phyloP scores from a whole-genome alignment of 305 asterid genomes.

The Rubia tinctorum region DNA sequence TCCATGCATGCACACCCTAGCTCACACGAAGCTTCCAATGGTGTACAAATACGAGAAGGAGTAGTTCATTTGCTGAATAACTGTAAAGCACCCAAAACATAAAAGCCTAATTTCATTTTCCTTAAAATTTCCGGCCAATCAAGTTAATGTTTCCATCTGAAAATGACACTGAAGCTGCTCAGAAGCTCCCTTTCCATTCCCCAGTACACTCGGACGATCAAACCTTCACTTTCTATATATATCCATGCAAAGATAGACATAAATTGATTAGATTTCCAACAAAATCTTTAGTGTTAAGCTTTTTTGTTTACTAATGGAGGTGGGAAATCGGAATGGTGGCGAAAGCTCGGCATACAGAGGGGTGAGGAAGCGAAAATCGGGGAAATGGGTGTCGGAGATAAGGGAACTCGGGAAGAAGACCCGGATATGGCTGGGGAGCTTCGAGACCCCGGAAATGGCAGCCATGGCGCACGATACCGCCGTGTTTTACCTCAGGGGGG shows the following conservation, averaged over 20 bases:
- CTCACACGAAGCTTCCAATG: conserved; percentile 2
- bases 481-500: conserved; percentile 56
- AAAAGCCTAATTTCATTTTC: background rate
- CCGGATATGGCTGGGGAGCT: conserved; percentile 69
- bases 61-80: background rate
- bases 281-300: background rate
- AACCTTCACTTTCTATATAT: background rate
- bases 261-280: background rate
- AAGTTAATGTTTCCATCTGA: background rate
- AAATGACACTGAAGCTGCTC: conserved; percentile 9
- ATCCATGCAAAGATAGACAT: background rate
- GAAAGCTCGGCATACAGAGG: conserved; percentile 37
- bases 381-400: conserved; percentile 76
- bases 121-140: background rate
- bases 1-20: background rate
- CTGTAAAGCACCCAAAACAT: background rate
- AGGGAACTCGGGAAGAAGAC: conserved; percentile 60
- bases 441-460: conserved; percentile 66
- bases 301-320: background rate
- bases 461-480: conserved; percentile 70
- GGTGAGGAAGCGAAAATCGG: conserved; percentile 68
- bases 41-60: background rate
- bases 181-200: conserved; percentile 9
- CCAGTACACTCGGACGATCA: background rate
- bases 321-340: background rate